Evolutionary conservation across 2,329 filamentous ascomycete genomes (phyloP).

Genomic region (Fusarium compactum): DNA sequence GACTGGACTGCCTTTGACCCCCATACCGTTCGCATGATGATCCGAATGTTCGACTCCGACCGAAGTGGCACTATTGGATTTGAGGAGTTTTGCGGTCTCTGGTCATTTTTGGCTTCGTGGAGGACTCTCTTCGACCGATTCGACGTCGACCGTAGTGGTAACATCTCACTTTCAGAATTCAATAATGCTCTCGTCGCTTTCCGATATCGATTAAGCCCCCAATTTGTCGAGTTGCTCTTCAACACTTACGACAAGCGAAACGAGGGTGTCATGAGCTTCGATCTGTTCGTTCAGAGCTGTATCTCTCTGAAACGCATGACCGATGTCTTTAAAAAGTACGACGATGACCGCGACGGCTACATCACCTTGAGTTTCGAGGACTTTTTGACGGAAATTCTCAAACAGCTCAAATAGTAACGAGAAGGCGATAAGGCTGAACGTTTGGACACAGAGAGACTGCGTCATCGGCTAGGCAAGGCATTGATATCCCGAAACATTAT

Average conservation of each 20-base stretch:
- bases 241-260: conserved; percentile 85
- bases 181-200: conserved; percentile 91
- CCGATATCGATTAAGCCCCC: conserved; percentile 87
- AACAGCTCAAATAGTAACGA: conserved; percentile 64
- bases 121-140: conserved; percentile 94
- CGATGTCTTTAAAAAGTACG: conserved; percentile 98
- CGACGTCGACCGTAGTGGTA: conserved; percentile 86
- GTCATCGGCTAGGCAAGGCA: background rate
- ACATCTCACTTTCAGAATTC: conserved; percentile 89
- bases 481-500: background rate
- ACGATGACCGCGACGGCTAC: conserved; percentile 95
- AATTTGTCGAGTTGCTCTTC: conserved; percentile 89
- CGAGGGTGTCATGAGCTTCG: conserved; percentile 84
- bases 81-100: conserved; percentile 94
- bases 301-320: conserved; percentile 98
- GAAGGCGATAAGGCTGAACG: background rate
- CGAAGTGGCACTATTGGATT: conserved; percentile 91
- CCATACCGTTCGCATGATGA: conserved; percentile 98
- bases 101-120: conserved; percentile 97
- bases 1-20: conserved; percentile 95
- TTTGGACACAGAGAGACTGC: background rate
- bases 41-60: conserved; percentile 98
- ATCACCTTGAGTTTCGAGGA: conserved; percentile 87
- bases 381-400: conserved; percentile 77
- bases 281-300: conserved; percentile 97